Percentiles rank a stretch among this genome's conserved stretches.
Evolutionary conservation across 192 early-diverging fungal genomes (phyloP).

Genomic region (Podila clonocystis): DNA sequence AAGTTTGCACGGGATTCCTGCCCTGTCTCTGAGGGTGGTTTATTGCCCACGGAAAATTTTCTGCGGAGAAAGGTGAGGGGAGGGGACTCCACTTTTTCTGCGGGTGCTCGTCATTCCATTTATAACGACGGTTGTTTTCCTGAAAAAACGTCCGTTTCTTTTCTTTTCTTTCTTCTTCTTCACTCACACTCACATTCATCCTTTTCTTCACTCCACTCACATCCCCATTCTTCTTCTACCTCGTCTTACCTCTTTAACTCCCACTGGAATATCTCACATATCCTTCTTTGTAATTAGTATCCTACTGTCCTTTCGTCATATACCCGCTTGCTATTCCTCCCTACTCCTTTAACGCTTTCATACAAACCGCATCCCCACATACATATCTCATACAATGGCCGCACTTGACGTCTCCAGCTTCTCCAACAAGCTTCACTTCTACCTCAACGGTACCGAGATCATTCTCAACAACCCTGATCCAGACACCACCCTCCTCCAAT

Average conservation of each 20-base stretch:
- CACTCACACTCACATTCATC: not conserved
- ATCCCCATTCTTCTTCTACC: not conserved
- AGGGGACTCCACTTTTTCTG: conserved; percentile 2
- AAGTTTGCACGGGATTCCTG: no score
- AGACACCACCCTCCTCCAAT: conserved; percentile 72
- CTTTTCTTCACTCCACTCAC: not conserved
- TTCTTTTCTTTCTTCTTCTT: not conserved
- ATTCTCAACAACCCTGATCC: conserved; percentile 67
- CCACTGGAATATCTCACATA: no score
- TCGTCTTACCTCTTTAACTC: no score
- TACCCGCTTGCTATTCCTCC: not conserved
- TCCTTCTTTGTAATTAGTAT: conserved; percentile 1
- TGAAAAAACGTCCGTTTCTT: not conserved
- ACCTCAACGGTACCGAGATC: conserved; percentile 67
- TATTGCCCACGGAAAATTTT: conserved; percentile 2
- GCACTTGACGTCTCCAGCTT: conserved; percentile 30
- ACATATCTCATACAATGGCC: not conserved
- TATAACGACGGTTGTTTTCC: not conserved
- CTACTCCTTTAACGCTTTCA: not conserved
- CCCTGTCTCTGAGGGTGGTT: no score
- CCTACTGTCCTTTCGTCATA: not conserved
- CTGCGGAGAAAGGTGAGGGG: not conserved
- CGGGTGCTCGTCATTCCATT: not conserved
- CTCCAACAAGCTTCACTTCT: conserved; percentile 63
- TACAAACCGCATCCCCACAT: not conserved